These are phyloP conservation scores for Starmerella floricola DNA, from an alignment of 805 yeast genomes.

Conservation along the genomic window DNA sequence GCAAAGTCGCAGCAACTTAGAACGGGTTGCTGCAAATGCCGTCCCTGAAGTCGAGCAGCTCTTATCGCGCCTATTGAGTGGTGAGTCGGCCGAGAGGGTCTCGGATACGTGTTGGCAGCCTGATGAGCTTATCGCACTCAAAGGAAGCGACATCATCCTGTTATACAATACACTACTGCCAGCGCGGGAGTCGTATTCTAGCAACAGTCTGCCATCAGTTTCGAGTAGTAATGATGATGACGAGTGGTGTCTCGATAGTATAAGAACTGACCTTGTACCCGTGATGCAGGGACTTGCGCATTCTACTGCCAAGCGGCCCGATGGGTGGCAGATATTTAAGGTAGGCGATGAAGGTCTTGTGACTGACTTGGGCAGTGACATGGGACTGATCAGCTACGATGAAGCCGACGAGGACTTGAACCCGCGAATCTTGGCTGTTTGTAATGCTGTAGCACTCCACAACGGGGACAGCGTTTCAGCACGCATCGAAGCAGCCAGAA, in stretches of 20 bases:
- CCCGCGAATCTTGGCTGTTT: conserved; percentile 4
- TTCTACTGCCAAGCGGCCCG: conserved; percentile 15
- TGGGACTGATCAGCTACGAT: conserved; percentile 9
- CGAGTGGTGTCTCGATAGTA: conserved; percentile 29
- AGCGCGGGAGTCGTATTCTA: conserved; percentile 1
- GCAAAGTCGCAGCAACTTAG: neutral
- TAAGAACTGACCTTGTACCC: conserved; percentile 27
- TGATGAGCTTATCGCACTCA: conserved; percentile 24
- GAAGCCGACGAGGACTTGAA: neutral
- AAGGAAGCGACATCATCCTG: conserved; percentile 26
- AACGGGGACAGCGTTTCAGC: conserved; percentile 2
- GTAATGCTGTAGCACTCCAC: conserved; percentile 12
- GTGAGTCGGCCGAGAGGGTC: neutral
- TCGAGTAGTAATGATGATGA: conserved; percentile 13
- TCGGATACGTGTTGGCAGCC: conserved; percentile 8
- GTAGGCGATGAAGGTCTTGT: conserved; percentile 25
- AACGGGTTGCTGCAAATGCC: neutral
- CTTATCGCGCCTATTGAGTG: neutral
- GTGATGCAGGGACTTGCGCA: conserved; percentile 24
- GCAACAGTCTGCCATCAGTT: no score
- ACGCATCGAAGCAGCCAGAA: conserved; percentile 9
- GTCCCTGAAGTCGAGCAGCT: neutral
- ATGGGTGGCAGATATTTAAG: conserved; percentile 29
- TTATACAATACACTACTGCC: conserved; percentile 22
- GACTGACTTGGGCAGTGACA: conserved; percentile 22